Base-by-base conservation (phyloP, 1,284 basidiomycete genomes). In the Leccinum angustisporum region DNA sequence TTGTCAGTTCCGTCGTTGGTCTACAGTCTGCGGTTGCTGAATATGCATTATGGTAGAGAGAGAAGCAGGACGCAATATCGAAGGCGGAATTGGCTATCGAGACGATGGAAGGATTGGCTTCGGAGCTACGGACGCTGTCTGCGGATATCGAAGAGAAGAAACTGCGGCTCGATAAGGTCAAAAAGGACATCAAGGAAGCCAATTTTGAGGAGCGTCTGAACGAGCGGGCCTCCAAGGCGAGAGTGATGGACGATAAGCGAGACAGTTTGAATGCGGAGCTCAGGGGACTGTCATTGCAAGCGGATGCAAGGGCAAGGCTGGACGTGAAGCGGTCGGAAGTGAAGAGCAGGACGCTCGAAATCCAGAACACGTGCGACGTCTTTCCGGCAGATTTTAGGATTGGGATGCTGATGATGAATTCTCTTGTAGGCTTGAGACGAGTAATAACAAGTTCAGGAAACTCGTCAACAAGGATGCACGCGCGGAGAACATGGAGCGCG, bases 301-400 rank as follows among this genome's bases (percentile, higher is more conserved):
- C 93, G 0, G 92, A 96, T 64, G 80, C 86, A 1, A 82, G 96
- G 43, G 95, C 95, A 1, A 90, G 88, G 67, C 76, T 98, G 53
- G 86, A 90, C 46, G 74, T 97, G 64, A 93, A 94, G 72, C 81
- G 87, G 62, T 79, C 79, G 0, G 92, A 95, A 65, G 72, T 87
- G 36, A 83, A 81, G 70, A 81, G 79, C 60, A 94, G 91, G 77
- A 78, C 78, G 21, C 77, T 77, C 16, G 89, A 93, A 51, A 79
- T 94, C 14, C 78, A 84, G 61, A 86, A 83, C 57, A 85, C 82
- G 93, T 95, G 64, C 59, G 88, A 81, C 13, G 16, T 16, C 46
- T 54, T 51, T 54, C 43, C 4, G 7, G 1, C 16, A 4, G 3
- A 5, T 16, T 4, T 38, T 1, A 13, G n/a, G 14, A 30, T 21